phyloP scores from a whole-genome alignment of 1,139 yeast species.

The Pichia sp. region DNA sequence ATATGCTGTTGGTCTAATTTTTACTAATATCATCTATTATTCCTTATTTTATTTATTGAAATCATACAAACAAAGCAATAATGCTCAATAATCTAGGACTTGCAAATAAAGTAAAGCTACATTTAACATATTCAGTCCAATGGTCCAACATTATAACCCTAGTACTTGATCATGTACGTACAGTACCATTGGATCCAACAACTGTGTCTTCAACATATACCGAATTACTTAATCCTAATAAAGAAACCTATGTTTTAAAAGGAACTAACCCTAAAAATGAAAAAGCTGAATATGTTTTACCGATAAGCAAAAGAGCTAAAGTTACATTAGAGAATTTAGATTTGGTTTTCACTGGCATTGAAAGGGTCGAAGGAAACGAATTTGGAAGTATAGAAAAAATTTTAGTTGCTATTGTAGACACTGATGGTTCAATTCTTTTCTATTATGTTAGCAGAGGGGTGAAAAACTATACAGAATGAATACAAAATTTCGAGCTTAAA shows the following conservation, averaged over 20 bases:
- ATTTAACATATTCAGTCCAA: slow-evolving; percentile 4
- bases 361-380: slow-evolving; percentile 17
- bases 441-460: slow-evolving; percentile 60
- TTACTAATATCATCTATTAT: too few relatives aligned
- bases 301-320: slow-evolving; percentile 21
- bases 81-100: slow-evolving; percentile 11
- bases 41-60: too few relatives aligned
- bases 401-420: slow-evolving; percentile 50
- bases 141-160: slow-evolving; percentile 12
- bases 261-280: slow-evolving; percentile 13
- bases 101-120: slow-evolving; percentile 10
- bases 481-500: not conserved
- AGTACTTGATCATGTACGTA: not conserved
- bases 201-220: not conserved
- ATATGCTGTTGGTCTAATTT: too few relatives aligned
- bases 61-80: not conserved
- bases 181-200: not conserved
- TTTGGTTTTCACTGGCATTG: slow-evolving; percentile 15
- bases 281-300: slow-evolving; percentile 18
- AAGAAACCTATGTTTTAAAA: slow-evolving; percentile 9
- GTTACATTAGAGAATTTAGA: slow-evolving; percentile 30
- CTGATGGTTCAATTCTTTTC: slow-evolving; percentile 64
- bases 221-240: not conserved
- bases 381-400: slow-evolving; percentile 34
- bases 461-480: slow-evolving; percentile 29